Conservation (phyloP, 352 stramenopile species). For the Phytophthora constricta region DNA sequence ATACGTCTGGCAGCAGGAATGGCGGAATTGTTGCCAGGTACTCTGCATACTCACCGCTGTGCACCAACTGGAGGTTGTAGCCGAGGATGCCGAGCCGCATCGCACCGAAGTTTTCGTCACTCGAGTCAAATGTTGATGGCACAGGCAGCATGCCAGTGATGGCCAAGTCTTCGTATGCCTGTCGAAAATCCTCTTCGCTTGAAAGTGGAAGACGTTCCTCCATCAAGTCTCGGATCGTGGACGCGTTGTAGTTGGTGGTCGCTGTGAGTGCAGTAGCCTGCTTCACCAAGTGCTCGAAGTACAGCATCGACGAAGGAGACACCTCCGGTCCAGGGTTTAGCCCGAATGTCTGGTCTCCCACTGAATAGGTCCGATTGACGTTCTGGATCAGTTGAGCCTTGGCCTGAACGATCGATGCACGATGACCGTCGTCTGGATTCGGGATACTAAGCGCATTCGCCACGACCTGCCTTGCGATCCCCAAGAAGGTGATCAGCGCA, state of each 20-base stretch:
- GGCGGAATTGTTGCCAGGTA: slow-evolving; percentile 20
- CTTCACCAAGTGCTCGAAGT: slow-evolving; percentile 34
- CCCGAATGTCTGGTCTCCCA: slow-evolving; percentile 32
- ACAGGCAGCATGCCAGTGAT: slow-evolving; percentile 18
- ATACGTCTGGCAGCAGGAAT: slow-evolving; percentile 18
- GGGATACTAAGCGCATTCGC: slow-evolving; percentile 23
- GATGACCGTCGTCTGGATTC: slow-evolving; percentile 33
- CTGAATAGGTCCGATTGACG: slow-evolving; percentile 29
- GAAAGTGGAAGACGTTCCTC: slow-evolving; percentile 24
- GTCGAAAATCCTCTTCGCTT: slow-evolving; percentile 20
- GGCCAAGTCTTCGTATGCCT: slow-evolving; percentile 32
- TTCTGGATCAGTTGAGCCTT: slow-evolving; percentile 38
- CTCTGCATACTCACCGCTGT: slow-evolving; percentile 25
- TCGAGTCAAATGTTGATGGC: slow-evolving; percentile 38
- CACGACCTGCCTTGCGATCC: not conserved
- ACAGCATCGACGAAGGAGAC: slow-evolving; percentile 33
- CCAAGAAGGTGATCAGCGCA: slow-evolving; percentile 7
- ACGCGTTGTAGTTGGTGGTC: slow-evolving; percentile 31
- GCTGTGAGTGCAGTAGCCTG: slow-evolving; percentile 27
- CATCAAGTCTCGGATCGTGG: slow-evolving; percentile 29
- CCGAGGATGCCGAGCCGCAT: slow-evolving; percentile 44
- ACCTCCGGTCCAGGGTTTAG: slow-evolving; percentile 29
- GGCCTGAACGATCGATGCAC: slow-evolving; percentile 28
- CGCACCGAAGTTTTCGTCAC: slow-evolving; percentile 45
- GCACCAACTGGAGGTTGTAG: slow-evolving; percentile 35